Evolutionary conservation across 2,329 filamentous ascomycete genomes (phyloP), one percentile per base, ranked within the genome.

Genomic region (Metarhizium humberi): DNA sequence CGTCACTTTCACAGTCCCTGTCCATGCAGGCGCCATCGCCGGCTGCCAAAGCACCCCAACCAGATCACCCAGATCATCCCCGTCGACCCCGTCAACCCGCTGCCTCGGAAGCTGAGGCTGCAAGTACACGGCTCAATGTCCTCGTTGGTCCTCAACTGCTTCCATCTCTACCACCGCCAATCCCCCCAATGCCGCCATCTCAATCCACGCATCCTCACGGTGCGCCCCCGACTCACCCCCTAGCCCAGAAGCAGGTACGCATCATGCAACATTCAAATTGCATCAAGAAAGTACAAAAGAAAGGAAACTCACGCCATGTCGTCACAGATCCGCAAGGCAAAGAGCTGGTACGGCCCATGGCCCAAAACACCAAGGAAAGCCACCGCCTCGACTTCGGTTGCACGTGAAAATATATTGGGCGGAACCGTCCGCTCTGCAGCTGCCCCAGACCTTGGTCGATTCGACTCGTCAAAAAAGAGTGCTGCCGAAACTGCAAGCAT

Each of bases 321-420:
- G 25, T 38, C 20, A 38, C 61, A 82, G 78, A 67, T 77, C 42
- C 75, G 73, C 57, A 81, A 81, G 63, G 69, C 75, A 8, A 73
- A 73, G 50, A 84, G 81, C 65, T 86, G 82, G 82, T 85, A 85
- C 66, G 80, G 80, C 53, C 80, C 82, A 18, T 84, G 80, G 80
- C 78, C 80, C 18, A 73, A 78, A 57, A 66, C 69, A 38, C 71
- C 77, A 34, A 85, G 83, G 34, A 86, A 85, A 63, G 79, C 82
- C 6, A 70, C 73, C 16, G 75, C 82, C 32, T 85, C 81, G 8
- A 84, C 78, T 6, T 79, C 82, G 52, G 71, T 86, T 48, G 80
- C 81, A 3, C 76, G 75, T 59, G 82, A 86, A 65, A 81, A 78
- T 13, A 85, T 86, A 32, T 68, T 81, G 49, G 82, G 81, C 34